Percentiles rank a stretch among this genome's conserved stretches.
Evolutionary conservation across 2,329 filamentous ascomycete species (phyloP).

Genomic region (Uncinocarpus reesii): DNA sequence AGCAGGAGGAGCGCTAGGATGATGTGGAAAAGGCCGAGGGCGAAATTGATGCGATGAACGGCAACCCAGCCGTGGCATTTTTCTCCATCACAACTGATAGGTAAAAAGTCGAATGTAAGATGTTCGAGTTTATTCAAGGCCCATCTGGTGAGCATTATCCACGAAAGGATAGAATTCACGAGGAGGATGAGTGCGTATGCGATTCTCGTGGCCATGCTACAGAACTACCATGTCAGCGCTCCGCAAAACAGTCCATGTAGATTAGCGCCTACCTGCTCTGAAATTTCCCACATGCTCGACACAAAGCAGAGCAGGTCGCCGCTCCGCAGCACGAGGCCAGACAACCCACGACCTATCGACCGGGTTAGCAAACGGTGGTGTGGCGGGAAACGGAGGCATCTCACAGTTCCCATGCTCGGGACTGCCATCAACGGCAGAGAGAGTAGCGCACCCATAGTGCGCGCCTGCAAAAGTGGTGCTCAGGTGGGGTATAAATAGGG

Average conservation of each 20-base stretch:
- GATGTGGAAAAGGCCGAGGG: conserved; percentile 85
- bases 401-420: conserved; percentile 74
- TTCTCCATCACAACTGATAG: conserved; percentile 81
- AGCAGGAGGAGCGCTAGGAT: conserved; percentile 74
- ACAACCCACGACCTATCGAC: conserved; percentile 7
- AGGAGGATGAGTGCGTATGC: conserved; percentile 91
- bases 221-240: conserved; percentile 3
- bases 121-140: conserved; percentile 91
- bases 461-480: background rate
- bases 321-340: conserved; percentile 85
- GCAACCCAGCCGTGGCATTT: conserved; percentile 93
- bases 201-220: conserved; percentile 91
- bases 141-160: conserved; percentile 99
- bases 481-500: background rate
- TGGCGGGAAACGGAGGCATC: conserved; percentile 27
- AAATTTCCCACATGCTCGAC: conserved; percentile 91
- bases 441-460: conserved; percentile 75
- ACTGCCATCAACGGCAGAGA: conserved; percentile 82
- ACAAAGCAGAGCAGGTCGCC: conserved; percentile 90
- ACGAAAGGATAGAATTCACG: conserved; percentile 91
- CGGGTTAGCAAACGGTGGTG: conserved; percentile 11
- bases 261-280: conserved; percentile 65
- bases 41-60: conserved; percentile 96
- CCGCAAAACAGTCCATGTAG: conserved; percentile 1
- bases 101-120: conserved; percentile 88